Evolutionary conservation across 2,329 filamentous ascomycete species (phyloP), one percentile per base, ranked within the genome.

Genomic region (Monascus ruber): DNA sequence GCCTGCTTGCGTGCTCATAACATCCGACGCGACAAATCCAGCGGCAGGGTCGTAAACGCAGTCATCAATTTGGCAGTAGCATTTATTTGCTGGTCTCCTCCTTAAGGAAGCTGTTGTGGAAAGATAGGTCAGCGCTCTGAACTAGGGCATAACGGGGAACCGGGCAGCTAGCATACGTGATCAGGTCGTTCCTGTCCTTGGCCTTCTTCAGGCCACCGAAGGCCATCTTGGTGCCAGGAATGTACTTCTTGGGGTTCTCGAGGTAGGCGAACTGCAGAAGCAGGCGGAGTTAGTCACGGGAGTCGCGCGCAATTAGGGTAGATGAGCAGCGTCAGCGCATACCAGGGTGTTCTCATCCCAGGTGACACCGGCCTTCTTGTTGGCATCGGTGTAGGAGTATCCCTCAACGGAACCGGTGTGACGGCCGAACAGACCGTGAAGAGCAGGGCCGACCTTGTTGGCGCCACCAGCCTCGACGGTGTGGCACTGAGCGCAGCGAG

Each of bases 211-310:
- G 79, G 69, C 91, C 91, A 73, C 91, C 91, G 66, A 96, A 98
- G 60, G 91, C 91, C 91, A 98, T 98, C 86, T 96, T 98, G 74
- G 91, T 98, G 57, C 91, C 91, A 56, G 91, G 91, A 52, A 98
- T 95, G 81, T 88, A 98, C 79, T 96, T 96, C 83, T 98, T 98
- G 73, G 91, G 91, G 83, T 96, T 96, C 80, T 98, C 91, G 62
- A 98, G 88, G 81, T 98, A 98, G 54, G 81, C 77, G 72, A 94
- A 96, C 85, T 88, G 56, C 36, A 49, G 11, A 26, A 17, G 36
- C 27, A 8, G 36, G 28, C 32, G 32, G 54, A 45, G 50, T 51
- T 32, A 43, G 26, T 7, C 25, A 26, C 17, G 8, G 36, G 24
- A 34, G 28, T 11, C 31, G 17, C 33, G 11, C 6, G 5, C 6